Conservation (phyloP, 495 filamentous ascomycete species). For the Emericellopsis terricola region DNA sequence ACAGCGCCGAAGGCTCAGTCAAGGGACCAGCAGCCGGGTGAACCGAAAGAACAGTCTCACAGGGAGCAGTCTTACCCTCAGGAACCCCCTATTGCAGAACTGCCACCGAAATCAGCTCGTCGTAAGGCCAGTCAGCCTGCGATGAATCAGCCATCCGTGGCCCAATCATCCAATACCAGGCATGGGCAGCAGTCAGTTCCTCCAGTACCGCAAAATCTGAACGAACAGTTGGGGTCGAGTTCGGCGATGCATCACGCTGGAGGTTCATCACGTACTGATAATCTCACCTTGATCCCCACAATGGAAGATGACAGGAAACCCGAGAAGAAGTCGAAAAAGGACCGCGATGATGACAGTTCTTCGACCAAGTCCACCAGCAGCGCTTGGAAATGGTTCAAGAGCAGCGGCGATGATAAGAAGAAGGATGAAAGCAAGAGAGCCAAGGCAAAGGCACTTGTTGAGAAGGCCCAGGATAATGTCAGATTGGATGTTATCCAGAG, state of each 20-base stretch:
- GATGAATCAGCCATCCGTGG: not conserved
- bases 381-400: conserved; percentile 50
- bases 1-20: conserved; percentile 9
- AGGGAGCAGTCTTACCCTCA: too few species aligned
- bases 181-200: too few species aligned
- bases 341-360: conserved; percentile 34
- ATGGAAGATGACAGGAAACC: conserved; percentile 41
- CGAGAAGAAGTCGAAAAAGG: conserved; percentile 47
- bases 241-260: conserved; percentile 48
- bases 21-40: too few species aligned
- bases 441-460: conserved; percentile 33
- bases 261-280: conserved; percentile 48
- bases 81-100: conserved; percentile 9
- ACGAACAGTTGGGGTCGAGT: conserved; percentile 40
- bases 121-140: conserved; percentile 7
- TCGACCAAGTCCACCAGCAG: conserved; percentile 42
- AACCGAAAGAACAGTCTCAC: too few species aligned
- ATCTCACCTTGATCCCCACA: conserved; percentile 70
- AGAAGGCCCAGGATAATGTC: conserved; percentile 51
- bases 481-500: conserved; percentile 67
- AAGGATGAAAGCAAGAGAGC: conserved; percentile 36
- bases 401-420: conserved; percentile 23
- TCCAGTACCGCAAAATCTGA: conserved; percentile 23
- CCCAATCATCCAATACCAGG: too few species aligned
- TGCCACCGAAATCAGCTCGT: conserved; percentile 29